phyloP scores from a whole-genome alignment of 768 basidiomycete species.

The Astraeus odoratus region DNA sequence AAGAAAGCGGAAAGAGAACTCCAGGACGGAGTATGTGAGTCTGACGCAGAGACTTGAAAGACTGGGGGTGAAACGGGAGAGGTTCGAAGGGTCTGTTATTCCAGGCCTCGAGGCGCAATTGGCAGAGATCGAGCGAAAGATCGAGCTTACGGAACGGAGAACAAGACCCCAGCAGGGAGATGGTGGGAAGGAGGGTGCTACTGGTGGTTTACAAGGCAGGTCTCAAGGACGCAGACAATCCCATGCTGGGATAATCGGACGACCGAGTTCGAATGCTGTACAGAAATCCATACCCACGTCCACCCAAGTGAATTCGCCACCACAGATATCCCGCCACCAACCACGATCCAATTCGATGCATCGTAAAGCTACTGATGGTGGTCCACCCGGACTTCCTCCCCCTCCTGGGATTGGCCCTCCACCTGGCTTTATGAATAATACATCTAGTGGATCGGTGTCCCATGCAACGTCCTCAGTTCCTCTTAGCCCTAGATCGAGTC shows the following conservation, averaged over 20 bases:
- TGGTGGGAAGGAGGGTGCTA: conserved; percentile 12
- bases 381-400: conserved; percentile 8
- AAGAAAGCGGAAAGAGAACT: conserved; percentile 46
- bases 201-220: conserved; percentile 10
- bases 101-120: conserved; percentile 66
- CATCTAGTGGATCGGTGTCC: conserved; percentile 13
- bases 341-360: conserved; percentile 20
- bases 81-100: conserved; percentile 49
- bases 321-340: conserved; percentile 22
- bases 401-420: conserved; percentile 13
- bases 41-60: conserved; percentile 62
- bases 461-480: conserved; percentile 8
- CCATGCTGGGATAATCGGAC: conserved; percentile 24
- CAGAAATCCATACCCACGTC: conserved; percentile 11
- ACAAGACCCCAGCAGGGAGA: conserved; percentile 9
- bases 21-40: conserved; percentile 51
- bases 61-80: conserved; percentile 57
- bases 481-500: conserved; percentile 1
- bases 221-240: conserved; percentile 19
- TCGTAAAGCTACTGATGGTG: conserved; percentile 13
- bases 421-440: conserved; percentile 7
- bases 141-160: conserved; percentile 36
- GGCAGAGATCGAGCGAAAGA: conserved; percentile 50
- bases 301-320: conserved; percentile 17
- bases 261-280: conserved; percentile 7